A percentile compares a stretch with the other conserved stretches of the same genome.
Conservation (phyloP, 2,329 filamentous ascomycete species). For the Sclerotinia spermophila region DNA sequence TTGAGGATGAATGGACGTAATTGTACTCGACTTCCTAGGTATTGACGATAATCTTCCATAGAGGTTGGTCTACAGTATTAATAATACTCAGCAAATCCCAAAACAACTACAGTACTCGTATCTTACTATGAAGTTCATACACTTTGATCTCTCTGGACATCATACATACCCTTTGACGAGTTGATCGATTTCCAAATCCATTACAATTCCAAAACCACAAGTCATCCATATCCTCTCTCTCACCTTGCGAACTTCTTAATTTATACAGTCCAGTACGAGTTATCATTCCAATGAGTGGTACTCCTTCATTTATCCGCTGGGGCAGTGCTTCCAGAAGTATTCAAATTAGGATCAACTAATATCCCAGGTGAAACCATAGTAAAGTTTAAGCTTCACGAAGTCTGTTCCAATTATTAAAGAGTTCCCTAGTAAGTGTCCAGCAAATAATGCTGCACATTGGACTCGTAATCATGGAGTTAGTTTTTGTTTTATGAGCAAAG, state of each 20-base stretch:
- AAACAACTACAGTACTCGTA: too few species aligned
- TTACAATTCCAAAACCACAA: neutral
- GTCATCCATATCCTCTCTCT: neutral
- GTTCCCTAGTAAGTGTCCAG: neutral
- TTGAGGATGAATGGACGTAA: neutral
- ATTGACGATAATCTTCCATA: neutral
- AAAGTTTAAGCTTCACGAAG: neutral
- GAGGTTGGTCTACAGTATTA: too few species aligned
- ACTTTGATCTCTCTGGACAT: neutral
- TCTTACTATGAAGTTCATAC: neutral
- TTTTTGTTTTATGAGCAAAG: neutral
- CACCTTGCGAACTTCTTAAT: neutral
- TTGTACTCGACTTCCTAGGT: neutral
- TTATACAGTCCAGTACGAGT: neutral
- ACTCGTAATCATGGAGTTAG: neutral
- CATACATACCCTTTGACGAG: neutral
- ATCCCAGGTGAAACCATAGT: neutral
- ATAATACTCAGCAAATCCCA: neutral
- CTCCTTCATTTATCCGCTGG: neutral
- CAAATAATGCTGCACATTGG: neutral
- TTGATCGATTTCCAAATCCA: neutral
- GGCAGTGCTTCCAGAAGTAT: conserved; percentile 5
- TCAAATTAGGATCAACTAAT: conserved; percentile 7
- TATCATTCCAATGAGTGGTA: neutral
- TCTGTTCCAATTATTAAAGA: neutral